Base-by-base conservation (phyloP, 345 rosid genomes). In the Linum trigynum region DNA sequence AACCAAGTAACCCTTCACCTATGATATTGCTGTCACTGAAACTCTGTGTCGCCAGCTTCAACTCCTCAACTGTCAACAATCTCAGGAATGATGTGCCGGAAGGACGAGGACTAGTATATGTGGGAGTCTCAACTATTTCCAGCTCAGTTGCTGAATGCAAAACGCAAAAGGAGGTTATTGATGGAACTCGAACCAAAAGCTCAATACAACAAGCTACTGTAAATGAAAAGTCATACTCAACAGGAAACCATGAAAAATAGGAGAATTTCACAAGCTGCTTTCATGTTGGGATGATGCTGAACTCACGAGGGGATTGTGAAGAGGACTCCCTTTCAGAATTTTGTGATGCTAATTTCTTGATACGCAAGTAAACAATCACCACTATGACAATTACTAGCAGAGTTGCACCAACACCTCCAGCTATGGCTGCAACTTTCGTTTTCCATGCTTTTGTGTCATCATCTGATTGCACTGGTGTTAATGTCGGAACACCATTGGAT, bases 21-120 rank as follows among this genome's bases (percentile, higher is more conserved):
- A 81, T 74, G 68, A 81, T 66, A 43, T 76, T 78, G 61, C 70
- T 81, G n/a, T 55, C 74, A 70, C 76, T 66, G 74, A 81, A 81
- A 66, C 74, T 65, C 43, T 4, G n/a, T 58, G 85, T 81, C 65
- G 85, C 85, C 37, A 67, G 67, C 65, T 78, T 67, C 57, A 81
- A 71, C 75, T 81, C 85, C 39, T 9, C 32, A 10, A 79, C 60
- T 36, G 77, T 56, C 41, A 78, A 53, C 5, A 76, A 69, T 74
- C 72, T 74, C 57, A 72, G 45, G 41, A 58, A 38, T 67, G 64
- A 70, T 32, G 62, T 7, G 23, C 39, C 55, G 0, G 72, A 72
- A 63, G 74, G 70, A 57, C 37, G 66, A n/a, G 63, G 65, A 59
- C 63, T 71, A 39, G 62, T 57, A 64, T 68, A 64, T 2, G 71